phyloP scores from a whole-genome alignment of 2,329 filamentous ascomycete species.

The Biscogniauxia mediterranea region DNA sequence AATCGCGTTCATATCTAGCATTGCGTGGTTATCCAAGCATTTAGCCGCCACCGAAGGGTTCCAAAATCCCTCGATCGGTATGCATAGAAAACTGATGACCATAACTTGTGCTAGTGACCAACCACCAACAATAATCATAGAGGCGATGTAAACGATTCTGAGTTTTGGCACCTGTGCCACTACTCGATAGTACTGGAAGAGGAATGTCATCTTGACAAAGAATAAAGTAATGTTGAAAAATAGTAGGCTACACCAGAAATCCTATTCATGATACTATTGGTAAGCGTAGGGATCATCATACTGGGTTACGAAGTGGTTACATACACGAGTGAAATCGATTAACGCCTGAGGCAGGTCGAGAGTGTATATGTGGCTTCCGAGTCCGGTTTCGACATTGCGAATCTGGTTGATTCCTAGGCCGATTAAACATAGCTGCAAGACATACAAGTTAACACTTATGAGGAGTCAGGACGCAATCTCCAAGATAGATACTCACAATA shows the following conservation, averaged over 20 bases:
- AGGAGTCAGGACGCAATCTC: neutral
- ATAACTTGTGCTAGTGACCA: constrained; percentile 4
- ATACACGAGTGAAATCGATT: neutral
- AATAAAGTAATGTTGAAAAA: constrained; percentile 5
- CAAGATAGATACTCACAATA: neutral
- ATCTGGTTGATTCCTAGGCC: neutral
- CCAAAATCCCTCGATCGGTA: constrained; percentile 4
- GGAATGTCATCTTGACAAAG: constrained; percentile 7
- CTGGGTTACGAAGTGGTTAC: neutral
- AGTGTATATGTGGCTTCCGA: constrained; percentile 2
- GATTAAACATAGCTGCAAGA: constrained; percentile 1
- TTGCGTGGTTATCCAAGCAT: constrained; percentile 1
- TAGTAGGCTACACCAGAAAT: constrained; percentile 4
- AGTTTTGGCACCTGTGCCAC: constrained; percentile 5
- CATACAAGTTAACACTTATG: neutral
- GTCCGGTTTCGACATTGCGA: constrained; percentile 2
- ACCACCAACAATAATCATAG: constrained; percentile 3
- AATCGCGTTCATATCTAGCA: constrained; percentile 2
- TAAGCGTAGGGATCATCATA: neutral
- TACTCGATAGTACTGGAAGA: constrained; percentile 6
- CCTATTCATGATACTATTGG: neutral
- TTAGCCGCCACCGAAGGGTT: neutral
- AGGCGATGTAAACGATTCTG: constrained; percentile 1
- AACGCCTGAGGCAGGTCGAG: constrained; percentile 2
- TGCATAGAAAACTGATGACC: constrained; percentile 2